phyloP scores from a whole-genome alignment of 108 stramenopile genomes.

The Nannochloropsis salina region DNA sequence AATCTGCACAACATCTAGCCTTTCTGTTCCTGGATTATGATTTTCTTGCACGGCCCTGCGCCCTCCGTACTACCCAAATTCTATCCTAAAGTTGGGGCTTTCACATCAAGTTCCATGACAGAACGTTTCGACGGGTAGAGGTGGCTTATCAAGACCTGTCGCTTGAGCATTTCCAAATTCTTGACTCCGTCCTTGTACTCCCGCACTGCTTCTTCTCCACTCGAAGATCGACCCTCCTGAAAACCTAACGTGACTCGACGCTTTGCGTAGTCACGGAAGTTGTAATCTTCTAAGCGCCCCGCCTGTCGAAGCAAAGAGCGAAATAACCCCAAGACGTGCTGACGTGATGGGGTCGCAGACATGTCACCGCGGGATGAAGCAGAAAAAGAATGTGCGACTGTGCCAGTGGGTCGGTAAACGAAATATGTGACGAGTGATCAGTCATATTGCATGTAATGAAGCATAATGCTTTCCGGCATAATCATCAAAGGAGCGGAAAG shows the following conservation, averaged over 20 bases:
- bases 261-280: constrained; percentile 66
- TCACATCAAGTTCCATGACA: not conserved
- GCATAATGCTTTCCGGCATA: too few species aligned
- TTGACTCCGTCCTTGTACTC: not conserved
- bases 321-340: constrained; percentile 44
- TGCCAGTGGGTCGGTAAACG: too few species aligned
- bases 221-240: constrained; percentile 56
- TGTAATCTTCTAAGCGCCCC: constrained; percentile 67
- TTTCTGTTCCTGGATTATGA: too few species aligned
- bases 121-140: constrained; percentile 12
- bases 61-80: not conserved
- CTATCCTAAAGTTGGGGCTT: not conserved
- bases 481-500: too few species aligned
- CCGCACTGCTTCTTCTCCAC: not conserved
- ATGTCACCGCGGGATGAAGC: not conserved
- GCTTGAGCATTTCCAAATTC: constrained; percentile 6
- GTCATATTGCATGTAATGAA: too few species aligned
- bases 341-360: not conserved
- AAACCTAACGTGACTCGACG: constrained; percentile 68
- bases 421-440: too few species aligned
- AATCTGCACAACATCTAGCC: too few species aligned
- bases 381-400: too few species aligned
- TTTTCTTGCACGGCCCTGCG: too few species aligned
- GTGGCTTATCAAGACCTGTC: not conserved
- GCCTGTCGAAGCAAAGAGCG: constrained; percentile 67